Evolutionary conservation across 257 asterid species (phyloP), one percentile per base, ranked within the genome.

Genomic region (Solanum virginianum): DNA sequence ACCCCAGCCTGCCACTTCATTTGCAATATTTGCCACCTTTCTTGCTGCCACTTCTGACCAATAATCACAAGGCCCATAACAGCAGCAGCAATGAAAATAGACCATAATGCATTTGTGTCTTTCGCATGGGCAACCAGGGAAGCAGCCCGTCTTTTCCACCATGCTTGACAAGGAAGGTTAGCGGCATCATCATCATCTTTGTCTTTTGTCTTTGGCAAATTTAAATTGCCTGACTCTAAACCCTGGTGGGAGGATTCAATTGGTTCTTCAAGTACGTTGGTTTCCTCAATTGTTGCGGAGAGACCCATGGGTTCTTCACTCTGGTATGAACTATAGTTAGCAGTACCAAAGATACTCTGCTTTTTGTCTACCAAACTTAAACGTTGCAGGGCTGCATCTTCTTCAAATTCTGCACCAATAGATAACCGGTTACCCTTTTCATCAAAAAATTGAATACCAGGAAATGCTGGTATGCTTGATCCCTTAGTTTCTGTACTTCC

Each of bases 21-120:
- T 86, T 90, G 97, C 91, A 95, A 86, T 86, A 88, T 82, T 87
- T 94, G 92, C 97, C 91, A 89, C 87, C 96, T 91, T 85, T 94
- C 98, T 80, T 92, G 92, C 90, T 92, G 97, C 98, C 97, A 95
- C 84, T 84, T 93, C 88, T 92, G 97, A 80, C 98, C 97, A 85
- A 93, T 89, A 85, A 95, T 86, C 68, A 94, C 97, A 82, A 95
- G 93, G 29, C 99, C 99, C 97, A 91, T 93, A 56, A 95, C 95
- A 84, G 98, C 93, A 69, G 97, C 97, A 71, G 97, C 98, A 87
- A 95, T 83, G 84, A 91, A 93, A 72, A 95, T 84, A 68, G 99
- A 95, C 99, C 99, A 95, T 81, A 93, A 86, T 17, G 99, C 36
- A 77, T 94, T 93, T 69, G 97, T 91, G 80, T 95, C 99, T 92